Conservation (phyloP, 2,329 filamentous ascomycete species). For the Aspergillus ochraceus region DNA sequence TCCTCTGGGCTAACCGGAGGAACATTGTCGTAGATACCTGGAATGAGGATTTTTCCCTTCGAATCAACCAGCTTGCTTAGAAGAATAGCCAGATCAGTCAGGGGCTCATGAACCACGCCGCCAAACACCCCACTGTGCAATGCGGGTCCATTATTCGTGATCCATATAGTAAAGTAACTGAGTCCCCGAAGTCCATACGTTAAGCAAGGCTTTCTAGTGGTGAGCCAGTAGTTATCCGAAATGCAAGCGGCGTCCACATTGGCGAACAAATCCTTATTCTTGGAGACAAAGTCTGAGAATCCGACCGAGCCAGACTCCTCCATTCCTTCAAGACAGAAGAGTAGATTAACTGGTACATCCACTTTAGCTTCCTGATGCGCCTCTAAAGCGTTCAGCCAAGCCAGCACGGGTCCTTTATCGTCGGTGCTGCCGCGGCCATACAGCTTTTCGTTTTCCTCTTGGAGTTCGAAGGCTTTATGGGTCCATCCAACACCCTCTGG, state of each 20-base stretch:
- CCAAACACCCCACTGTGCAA: slow-evolving; percentile 88
- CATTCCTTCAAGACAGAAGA: too few relatives aligned
- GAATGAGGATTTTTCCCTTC: slow-evolving; percentile 78
- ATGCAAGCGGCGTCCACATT: slow-evolving; percentile 95
- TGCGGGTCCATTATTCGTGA: slow-evolving; percentile 78
- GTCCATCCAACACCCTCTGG: too few relatives aligned
- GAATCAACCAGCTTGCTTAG: slow-evolving; percentile 76
- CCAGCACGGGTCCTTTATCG: too few relatives aligned
- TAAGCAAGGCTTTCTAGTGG: slow-evolving; percentile 86
- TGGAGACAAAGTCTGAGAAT: too few relatives aligned
- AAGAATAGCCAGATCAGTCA: slow-evolving; percentile 80
- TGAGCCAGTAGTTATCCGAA: slow-evolving; percentile 93
- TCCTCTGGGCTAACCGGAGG: slow-evolving; percentile 76
- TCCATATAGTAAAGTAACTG: slow-evolving; percentile 85
- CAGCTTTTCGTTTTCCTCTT: too few relatives aligned
- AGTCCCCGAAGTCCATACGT: slow-evolving; percentile 87
- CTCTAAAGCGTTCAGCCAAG: too few relatives aligned
- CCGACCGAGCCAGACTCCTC: too few relatives aligned
- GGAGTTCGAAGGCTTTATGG: too few relatives aligned
- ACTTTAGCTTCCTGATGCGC: too few relatives aligned
- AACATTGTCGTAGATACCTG: slow-evolving; percentile 79
- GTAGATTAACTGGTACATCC: too few relatives aligned
- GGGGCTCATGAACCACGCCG: slow-evolving; percentile 84
- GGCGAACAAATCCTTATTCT: too few relatives aligned
- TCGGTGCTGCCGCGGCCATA: too few relatives aligned